Evolutionary conservation across 2,329 filamentous ascomycete genomes (phyloP), one percentile per base, ranked within the genome.

Genomic region (Verticillium tricorpus): DNA sequence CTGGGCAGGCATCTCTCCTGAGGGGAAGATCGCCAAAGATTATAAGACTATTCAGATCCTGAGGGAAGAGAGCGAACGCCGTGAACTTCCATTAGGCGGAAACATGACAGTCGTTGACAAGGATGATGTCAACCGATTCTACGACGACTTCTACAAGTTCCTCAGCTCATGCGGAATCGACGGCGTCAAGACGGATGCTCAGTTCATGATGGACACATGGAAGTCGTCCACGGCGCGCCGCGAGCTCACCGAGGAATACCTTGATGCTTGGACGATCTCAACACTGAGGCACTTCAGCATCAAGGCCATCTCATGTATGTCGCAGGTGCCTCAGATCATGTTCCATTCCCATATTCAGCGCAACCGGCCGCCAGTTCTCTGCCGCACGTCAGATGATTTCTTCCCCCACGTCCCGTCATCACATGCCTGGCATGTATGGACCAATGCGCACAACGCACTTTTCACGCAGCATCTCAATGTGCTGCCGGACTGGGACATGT

Each of bases 401-500:
- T 97, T 96, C 74, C 95, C 95, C 0, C 86, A 93, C 55, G 84
- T 93, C 4, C 85, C 89, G 0, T 84, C 86, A 0, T 92, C 90
- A 7, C 95, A 99, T 65, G 86, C 93, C 0, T 99, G 95, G 94
- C 95, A 99, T 73, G 84, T 98, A 39, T 99, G 96, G 81, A 87
- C 89, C 65, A 99, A 98, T 71, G 94, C 94, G 0, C 91, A 97
- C 75, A 97, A 96, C 72, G 83, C 86, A 35, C 80, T 98, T 0
- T 80, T 98, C 15, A 93, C 90, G 2, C 88, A 92, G 65, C 89
- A 95, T 70, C 80, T 98, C 35, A 97, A 97, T 67, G 85, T 92
- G 1, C 77, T 98, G 1, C 94, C 95, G 0, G 93, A 97, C 73
- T 89, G 86, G 85, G 86, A 89, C 67, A 89, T 89, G 86, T 89